Base-by-base conservation (phyloP, 2,329 filamentous ascomycete species). In the Aspergillus pseudoterreus region DNA sequence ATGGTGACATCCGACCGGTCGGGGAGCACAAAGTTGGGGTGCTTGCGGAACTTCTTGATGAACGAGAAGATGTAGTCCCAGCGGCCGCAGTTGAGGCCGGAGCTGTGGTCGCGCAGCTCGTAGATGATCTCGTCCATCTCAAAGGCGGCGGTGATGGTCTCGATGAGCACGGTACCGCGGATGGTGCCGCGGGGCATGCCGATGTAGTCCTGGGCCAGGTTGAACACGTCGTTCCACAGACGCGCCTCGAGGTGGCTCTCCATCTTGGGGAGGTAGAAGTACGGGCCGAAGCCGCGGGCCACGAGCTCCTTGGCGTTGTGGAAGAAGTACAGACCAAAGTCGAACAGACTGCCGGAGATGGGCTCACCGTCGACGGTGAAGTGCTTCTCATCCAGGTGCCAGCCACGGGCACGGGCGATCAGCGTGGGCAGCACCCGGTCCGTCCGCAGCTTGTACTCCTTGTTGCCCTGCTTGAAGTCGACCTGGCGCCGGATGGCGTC, bases 41-140 rank as follows among this genome's bases (percentile, higher is more conserved):
- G 94, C 67, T 96, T 85, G 70, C 94, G 90, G 87, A 97, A 96
- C 75, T 95, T 96, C 83, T 99, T 99, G 81, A 99, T 97, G 69
- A 92, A 90, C 72, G 88, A 94, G 82, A 99, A 99, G 77, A 99
- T 97, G 81, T 99, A 99, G 71, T 99, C 94, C 94, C 94, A 99
- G 62, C 94, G 88, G 59, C 94, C 94, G 75, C 94, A 97, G 84
- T 99, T 99, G 67, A 99, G 84, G 44, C 94, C 94, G 6, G 92
- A 88, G 72, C 87, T 92, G 80, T 99, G 94, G 70, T 97, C 92
- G 55, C 94, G 88, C 61, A 99, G 86, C 79, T 97, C 94, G 75
- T 96, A 99, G 76, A 99, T 97, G 75, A 99, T 97, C 84, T 99
- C 94, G 66, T 99, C 94, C 94, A 99, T 99, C 81, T 99, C 94